These are phyloP conservation scores for Pilaira anomala DNA, from an alignment of 192 early-diverging fungal species.

Conservation along the genomic window DNA sequence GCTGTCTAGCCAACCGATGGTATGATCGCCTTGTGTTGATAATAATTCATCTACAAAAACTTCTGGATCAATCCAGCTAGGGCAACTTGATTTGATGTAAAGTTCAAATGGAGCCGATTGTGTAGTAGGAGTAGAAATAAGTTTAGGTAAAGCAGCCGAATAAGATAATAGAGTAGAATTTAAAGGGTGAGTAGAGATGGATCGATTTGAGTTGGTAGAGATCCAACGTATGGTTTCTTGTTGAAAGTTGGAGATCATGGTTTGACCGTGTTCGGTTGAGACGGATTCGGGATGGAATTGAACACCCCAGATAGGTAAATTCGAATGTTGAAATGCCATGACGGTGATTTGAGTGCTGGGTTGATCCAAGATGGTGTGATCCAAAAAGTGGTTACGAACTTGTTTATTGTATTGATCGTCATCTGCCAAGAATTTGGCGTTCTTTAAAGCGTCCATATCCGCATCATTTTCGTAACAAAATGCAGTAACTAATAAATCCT, in stretches of 20 bases:
- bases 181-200: not conserved
- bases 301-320: constrained; percentile 77
- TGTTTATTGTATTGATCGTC: not conserved
- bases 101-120: not conserved
- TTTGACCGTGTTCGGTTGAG: constrained; percentile 73
- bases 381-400: constrained; percentile 23
- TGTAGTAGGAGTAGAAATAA: not conserved
- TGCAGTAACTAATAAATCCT: constrained; percentile 58
- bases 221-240: constrained; percentile 45
- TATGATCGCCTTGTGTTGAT: not conserved
- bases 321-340: constrained; percentile 77
- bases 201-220: constrained; percentile 6
- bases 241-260: constrained; percentile 74
- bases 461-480: constrained; percentile 51
- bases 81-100: not conserved
- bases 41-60: constrained; percentile 25
- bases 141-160: not conserved
- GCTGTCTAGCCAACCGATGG: constrained; percentile 62
- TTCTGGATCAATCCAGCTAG: constrained; percentile 31
- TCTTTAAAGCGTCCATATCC: constrained; percentile 32
- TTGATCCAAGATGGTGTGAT: not conserved
- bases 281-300: constrained; percentile 98
- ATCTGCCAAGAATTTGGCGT: constrained; percentile 19
- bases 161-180: not conserved
- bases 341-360: constrained; percentile 45